Percentiles rank a stretch among this genome's conserved stretches.
Conservation (phyloP, 2,329 filamentous ascomycete genomes). For the Nothopassalora personata region DNA sequence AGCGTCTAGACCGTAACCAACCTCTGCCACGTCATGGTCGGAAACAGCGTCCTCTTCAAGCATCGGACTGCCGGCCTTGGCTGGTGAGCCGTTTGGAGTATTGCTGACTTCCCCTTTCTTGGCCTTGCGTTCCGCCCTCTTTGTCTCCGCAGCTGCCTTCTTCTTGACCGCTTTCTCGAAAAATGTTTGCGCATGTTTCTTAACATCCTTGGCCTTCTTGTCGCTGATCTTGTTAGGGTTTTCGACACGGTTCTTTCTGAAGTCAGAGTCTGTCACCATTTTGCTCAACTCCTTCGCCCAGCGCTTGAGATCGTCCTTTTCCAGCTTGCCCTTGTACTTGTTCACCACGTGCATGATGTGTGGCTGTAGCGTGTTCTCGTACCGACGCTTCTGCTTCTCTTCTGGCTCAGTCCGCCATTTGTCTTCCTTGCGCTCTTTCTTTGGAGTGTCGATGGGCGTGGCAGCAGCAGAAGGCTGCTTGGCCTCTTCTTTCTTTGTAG, state of each 20-base stretch:
- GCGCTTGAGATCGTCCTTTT: constrained; percentile 67
- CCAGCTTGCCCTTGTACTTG: constrained; percentile 80
- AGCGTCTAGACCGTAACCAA: constrained; percentile 12
- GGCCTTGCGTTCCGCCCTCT: constrained; percentile 50
- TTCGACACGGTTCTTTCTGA: constrained; percentile 78
- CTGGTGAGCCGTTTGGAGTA: constrained; percentile 28
- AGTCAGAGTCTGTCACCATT: constrained; percentile 86
- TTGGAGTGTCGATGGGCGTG: constrained; percentile 59
- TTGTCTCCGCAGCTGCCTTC: constrained; percentile 63
- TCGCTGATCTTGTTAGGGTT: constrained; percentile 72
- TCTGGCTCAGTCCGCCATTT: constrained; percentile 64
- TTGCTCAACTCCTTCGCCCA: constrained; percentile 65
- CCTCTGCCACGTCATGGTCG: constrained; percentile 27
- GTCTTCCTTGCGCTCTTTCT: constrained; percentile 54
- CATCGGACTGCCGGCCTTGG: constrained; percentile 17
- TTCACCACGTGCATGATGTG: constrained; percentile 80
- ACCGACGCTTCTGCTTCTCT: constrained; percentile 92
- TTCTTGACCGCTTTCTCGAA: constrained; percentile 81
- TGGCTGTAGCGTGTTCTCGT: constrained; percentile 84
- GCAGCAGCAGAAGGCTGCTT: constrained; percentile 52
- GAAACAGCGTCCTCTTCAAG: constrained; percentile 21
- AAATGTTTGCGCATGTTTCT: constrained; percentile 75
- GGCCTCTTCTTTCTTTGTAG: constrained; percentile 58
- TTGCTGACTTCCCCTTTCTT: constrained; percentile 22
- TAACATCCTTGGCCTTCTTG: constrained; percentile 76